Percentiles rank a stretch among this genome's conserved stretches.
Conservation (phyloP, 2,329 filamentous ascomycete species). For the Aspergillus felis region DNA sequence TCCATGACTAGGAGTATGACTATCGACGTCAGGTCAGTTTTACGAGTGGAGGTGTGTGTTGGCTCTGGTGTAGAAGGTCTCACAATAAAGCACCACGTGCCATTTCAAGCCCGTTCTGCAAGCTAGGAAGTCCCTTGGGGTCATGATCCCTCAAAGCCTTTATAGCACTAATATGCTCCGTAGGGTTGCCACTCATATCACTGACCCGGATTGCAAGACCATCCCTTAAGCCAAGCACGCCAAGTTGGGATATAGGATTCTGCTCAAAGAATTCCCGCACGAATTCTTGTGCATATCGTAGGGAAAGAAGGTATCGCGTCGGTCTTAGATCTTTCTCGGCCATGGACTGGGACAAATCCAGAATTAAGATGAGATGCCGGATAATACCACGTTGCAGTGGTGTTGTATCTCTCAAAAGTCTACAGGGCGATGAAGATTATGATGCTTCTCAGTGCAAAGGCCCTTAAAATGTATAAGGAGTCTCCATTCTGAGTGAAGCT, state of each 20-base stretch:
- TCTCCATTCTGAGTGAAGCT: conserved; percentile 9
- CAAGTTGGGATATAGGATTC: conserved; percentile 95
- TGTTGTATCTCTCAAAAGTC: conserved; percentile 87
- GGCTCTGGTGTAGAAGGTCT: conserved; percentile 19
- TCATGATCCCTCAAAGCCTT: conserved; percentile 63
- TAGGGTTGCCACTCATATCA: conserved; percentile 87
- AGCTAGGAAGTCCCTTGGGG: conserved; percentile 69
- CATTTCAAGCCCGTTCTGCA: conserved; percentile 97
- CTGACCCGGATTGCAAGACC: conserved; percentile 81
- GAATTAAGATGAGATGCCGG: conserved; percentile 83
- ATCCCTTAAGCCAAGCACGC: conserved; percentile 88
- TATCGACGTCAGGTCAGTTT: conserved; percentile 28
- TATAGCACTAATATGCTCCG: conserved; percentile 77
- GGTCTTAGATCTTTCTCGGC: conserved; percentile 89
- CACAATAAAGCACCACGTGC: conserved; percentile 84
- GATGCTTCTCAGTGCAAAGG: conserved; percentile 13
- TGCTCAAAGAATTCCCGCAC: conserved; percentile 96
- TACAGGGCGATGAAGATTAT: conserved; percentile 33
- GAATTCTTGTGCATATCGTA: conserved; percentile 82
- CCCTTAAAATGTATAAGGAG: background rate
- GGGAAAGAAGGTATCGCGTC: conserved; percentile 74
- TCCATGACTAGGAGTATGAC: conserved; percentile 86
- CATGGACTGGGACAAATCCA: conserved; percentile 95
- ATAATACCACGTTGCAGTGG: conserved; percentile 96
- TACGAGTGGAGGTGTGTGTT: background rate